Evolutionary conservation across 2,329 filamentous ascomycete genomes (phyloP), one percentile per base, ranked within the genome.

Genomic region (Talaromyces islandicus): DNA sequence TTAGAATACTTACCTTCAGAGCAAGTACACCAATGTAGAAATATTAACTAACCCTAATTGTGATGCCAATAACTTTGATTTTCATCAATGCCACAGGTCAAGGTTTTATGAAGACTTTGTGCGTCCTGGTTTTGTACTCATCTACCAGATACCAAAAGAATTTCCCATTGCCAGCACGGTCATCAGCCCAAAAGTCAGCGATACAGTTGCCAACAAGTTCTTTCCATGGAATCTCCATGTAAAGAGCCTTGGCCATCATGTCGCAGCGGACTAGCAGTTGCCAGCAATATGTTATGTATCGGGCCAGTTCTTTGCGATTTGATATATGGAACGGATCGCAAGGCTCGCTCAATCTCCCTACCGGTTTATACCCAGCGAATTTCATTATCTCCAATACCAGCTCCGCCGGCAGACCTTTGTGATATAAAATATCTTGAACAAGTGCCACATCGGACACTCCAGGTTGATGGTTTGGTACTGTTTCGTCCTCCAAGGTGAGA

Each of bases 241-340:
- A 64, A 24, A 71, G 46, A 27, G 59, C 65, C 10, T 60, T 63
- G 7, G 62, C 66, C 60, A 70, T 62, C 59, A 70, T 63, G 35
- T 70, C 61, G 59, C 64, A 67, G 9, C 65, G 60, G 27, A 71
- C 58, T 6, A 72, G 46, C 2, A 70, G 6, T 24, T 63, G 52
- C 69, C 70, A 71, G 51, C 69, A 70, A 43, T 68, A 68, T 50
- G 55, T 66, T 7, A 72, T 53, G 55, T 71, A 71, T 27, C 62
- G 63, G 6, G 56, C 62, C 59, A 71, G 53, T 58, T 67, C 67
- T 14, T 65, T 62, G 25, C 53, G n/a, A 50, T 70, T 65, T 2
- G 24, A 29, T 1, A 27, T 43, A 52, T 64, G 60, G 21, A 65
- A 60, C 12, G 62, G 62, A 56, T 65, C 60, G 57, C 64, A 21